Base-by-base conservation (phyloP, 768 basidiomycete species). In the Asterophora lycoperdoides region DNA sequence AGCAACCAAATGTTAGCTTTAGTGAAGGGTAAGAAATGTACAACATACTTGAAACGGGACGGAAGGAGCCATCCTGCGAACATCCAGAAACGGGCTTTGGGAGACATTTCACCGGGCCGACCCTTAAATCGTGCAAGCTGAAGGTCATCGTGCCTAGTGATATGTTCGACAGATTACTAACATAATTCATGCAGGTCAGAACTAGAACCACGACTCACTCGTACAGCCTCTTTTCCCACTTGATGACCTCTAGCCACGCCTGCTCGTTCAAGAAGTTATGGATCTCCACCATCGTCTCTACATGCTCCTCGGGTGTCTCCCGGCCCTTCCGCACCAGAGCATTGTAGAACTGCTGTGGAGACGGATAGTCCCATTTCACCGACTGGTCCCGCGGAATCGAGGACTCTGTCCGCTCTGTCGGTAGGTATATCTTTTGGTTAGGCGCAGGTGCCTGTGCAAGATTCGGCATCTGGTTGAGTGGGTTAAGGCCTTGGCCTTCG, bases 261-360 rank as follows among this genome's bases (percentile, higher is more conserved):
- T 84, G 77, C 70, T 99, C 96, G 60, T 99, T 98, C 66, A 99
- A 65, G 57, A 94, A 97, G 65, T 99, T 99, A 64, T 99, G 96
- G 30, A 98, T 97, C 52, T 93, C 84, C 37, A 99, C 96, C 90
- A 99, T 96, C 19, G 84, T 91, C 64, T 93, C 94, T 38, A 97
- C 80, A 66, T 93, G 87, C 58, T 97, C 92, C 66, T 94, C 93
- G 0, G 93, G 93, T 2, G 96, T 95, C 67, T 95, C 93, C 89
- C 89, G 93, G 2, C 96, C 96, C 64, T 99, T 99, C 53, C 93
- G 73, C 8, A 91, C 91, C 11, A 99, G 77, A 0, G 95, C 95
- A 66, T 98, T 98, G 67, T 97, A 94, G 63, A 98, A 97, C 65
- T 97, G 94, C 67, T 98, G 95, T 8, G 94, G 92, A 2, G 88